Percentiles rank a stretch among this genome's conserved stretches.
These are phyloP conservation scores for Paecilomyces variotii DNA, from an alignment of 2,329 filamentous ascomycete species.

Conservation along the genomic window DNA sequence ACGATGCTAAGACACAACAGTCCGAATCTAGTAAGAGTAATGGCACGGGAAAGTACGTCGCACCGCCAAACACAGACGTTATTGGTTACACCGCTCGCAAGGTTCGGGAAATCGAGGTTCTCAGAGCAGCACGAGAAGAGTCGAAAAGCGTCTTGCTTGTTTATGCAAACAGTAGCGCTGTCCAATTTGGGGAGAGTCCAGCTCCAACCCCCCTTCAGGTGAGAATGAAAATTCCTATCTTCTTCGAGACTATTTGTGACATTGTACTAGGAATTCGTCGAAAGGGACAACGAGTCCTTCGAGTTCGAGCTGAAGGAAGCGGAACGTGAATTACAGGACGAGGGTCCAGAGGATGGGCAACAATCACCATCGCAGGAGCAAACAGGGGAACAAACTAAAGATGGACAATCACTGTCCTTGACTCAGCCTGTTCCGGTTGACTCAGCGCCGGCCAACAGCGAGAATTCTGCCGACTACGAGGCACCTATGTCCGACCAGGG, in stretches of 20 bases:
- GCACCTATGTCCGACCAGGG: conserved; percentile 29
- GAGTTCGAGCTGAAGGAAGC: conserved; percentile 24
- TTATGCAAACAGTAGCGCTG: conserved; percentile 48
- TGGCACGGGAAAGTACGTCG: conserved; percentile 7
- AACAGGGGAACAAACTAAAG: not conserved
- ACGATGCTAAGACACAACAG: conserved; percentile 31
- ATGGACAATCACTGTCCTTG: not conserved
- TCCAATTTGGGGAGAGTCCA: conserved; percentile 23
- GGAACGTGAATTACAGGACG: conserved; percentile 8
- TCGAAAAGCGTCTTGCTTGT: conserved; percentile 48
- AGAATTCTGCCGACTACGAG: conserved; percentile 34
- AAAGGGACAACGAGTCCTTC: conserved; percentile 40
- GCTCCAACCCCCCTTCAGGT: conserved; percentile 32
- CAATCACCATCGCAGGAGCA: not conserved
- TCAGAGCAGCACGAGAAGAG: conserved; percentile 46
- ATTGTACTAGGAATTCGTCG: conserved; percentile 37
- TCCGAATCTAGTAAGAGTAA: conserved; percentile 15
- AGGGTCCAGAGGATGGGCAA: conserved; percentile 6
- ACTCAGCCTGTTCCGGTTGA: not conserved
- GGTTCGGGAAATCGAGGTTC: conserved; percentile 46
- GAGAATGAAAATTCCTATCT: conserved; percentile 5
- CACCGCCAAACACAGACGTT: conserved; percentile 23
- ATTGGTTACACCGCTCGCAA: conserved; percentile 33
- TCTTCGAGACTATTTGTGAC: conserved; percentile 6
- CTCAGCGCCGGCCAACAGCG: conserved; percentile 5